Base-by-base conservation (phyloP, 805 yeast genomes). In the Candida piceae region DNA sequence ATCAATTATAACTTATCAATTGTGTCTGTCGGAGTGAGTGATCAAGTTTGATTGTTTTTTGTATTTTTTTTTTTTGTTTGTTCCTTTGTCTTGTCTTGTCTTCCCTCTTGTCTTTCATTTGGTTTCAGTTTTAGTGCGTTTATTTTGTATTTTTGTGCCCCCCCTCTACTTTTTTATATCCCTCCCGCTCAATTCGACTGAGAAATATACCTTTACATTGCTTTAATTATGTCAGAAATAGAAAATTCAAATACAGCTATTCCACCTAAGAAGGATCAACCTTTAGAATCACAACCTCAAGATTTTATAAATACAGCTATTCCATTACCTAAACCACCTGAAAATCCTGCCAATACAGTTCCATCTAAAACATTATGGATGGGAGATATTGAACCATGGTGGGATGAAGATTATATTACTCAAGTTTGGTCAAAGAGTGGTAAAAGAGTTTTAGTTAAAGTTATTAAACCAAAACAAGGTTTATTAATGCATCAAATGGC, bases 361-460 rank as follows among this genome's bases (percentile, higher is more conserved):
- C 67, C 72, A 11, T 87, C 94, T 18, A 69, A 82, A 42, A 84
- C 94, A 1, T 62, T 84, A 22, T 84, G 94, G 94, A 84, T 84
- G 94, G 94, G 94, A 9, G 93, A 84, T 58, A 64, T 84, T 46
- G 90, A 84, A 53, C 86, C 90, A 1, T 76, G 82, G 75, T 74
- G 82, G 51, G 86, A 80, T 53, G 93, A 83, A 54, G 66, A 62
- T 4, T 75, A 76, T 17, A 64, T 76, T 12, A 66, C 69, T 34
- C 63, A 76, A 31, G 66, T 85, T 57, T 82, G 88, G 87, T 66
- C 66, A 21, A 62, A 72, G 18, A 49, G 78, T 34, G 69, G 72
- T 37, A 75, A 73, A 46, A 55, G 64, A 21, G 90, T 84, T 19
- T 58, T 66, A 20, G 88, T 81, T 20, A 84, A 83, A 57, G 65